These are phyloP conservation scores for Pelagomonas calceolata DNA, from an alignment of 108 stramenopile genomes.

Conservation along the genomic window DNA sequence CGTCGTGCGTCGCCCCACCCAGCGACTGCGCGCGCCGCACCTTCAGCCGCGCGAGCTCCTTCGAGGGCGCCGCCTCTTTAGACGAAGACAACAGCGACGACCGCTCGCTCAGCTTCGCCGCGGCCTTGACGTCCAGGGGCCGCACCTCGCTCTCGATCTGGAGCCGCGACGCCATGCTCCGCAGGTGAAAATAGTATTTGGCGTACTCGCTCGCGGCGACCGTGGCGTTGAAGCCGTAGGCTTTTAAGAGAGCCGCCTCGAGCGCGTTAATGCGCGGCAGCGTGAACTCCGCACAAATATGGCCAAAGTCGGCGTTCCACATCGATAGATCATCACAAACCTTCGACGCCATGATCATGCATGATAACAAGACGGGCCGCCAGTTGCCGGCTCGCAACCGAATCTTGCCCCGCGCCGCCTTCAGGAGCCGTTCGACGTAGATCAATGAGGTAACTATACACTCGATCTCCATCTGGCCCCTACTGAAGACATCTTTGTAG, in stretches of 20 bases:
- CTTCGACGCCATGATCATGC: conserved; percentile 82
- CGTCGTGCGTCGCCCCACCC: background rate
- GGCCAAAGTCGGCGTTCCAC: conserved; percentile 88
- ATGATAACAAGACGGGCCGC: conserved; percentile 73
- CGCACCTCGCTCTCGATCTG: conserved; percentile 28
- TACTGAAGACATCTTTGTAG: conserved; percentile 63
- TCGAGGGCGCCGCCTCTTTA: background rate
- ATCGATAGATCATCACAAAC: conserved; percentile 95
- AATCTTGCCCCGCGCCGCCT: conserved; percentile 61
- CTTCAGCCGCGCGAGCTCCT: background rate
- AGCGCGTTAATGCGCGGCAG: conserved; percentile 78
- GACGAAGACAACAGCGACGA: background rate
- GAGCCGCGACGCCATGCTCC: conserved; percentile 64
- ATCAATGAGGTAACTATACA: conserved; percentile 89
- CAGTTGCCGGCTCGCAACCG: conserved; percentile 63
- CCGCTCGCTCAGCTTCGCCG: background rate
- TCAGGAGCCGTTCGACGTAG: conserved; percentile 86
- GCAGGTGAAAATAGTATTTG: conserved; percentile 89
- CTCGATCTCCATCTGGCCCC: conserved; percentile 52
- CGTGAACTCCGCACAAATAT: conserved; percentile 54
- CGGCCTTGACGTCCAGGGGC: conserved; percentile 7
- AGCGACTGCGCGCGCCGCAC: background rate
- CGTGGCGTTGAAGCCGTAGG: conserved; percentile 69
- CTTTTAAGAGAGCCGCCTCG: conserved; percentile 60
- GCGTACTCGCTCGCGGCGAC: conserved; percentile 84